Evolutionary conservation across 2,329 filamentous ascomycete genomes (phyloP), one percentile per base, ranked within the genome.

Genomic region (Scolecobasidium constrictum): DNA sequence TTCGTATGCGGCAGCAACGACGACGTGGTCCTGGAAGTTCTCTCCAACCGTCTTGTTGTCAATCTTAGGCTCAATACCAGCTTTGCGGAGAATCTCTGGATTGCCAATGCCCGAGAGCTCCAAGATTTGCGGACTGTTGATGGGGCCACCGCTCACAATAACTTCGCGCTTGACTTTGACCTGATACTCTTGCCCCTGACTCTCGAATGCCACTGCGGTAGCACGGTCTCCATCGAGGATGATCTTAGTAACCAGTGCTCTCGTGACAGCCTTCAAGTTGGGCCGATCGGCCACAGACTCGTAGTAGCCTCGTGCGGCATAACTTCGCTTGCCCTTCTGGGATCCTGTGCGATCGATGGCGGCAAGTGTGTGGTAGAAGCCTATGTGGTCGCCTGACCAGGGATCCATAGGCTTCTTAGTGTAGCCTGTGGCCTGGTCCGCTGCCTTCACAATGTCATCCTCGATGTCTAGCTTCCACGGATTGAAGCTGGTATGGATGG

Each of bases 191-290:
- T n/a, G n/a, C n/a, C n/a, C n/a, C n/a, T n/a, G n/a, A n/a, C n/a
- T n/a, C n/a, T n/a, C n/a, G n/a, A n/a, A n/a, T n/a, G n/a, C n/a
- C 11, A 68, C 69, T 4, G 68, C 66, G 2, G 50, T 54, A 5
- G 55, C 57, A 16, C 37, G 56, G 6, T 57, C 58, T 11, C 60
- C 65, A 20, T 68, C 56, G 22, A 72, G 52, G 31, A 71, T 48
- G 47, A 79, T 55, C 46, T 71, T 54, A 37, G 64, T 47, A 15
- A 71, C 67, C 22, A 64, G 50, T 3, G 69, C 66, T 28, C 71
- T 61, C 1, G 66, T 67, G 4, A 73, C 52, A 2, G 73, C 53
- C n/a, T 59, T 54, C 3, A 75, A n/a, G n/a, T n/a, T n/a, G n/a
- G n/a, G n/a, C n/a, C n/a, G n/a, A n/a, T n/a, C n/a, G n/a, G n/a